Percentiles rank a stretch among this genome's conserved stretches.
These are phyloP conservation scores for Pseudonitzschia pungens DNA, from an alignment of 108 stramenopile species.

Conservation along the genomic window DNA sequence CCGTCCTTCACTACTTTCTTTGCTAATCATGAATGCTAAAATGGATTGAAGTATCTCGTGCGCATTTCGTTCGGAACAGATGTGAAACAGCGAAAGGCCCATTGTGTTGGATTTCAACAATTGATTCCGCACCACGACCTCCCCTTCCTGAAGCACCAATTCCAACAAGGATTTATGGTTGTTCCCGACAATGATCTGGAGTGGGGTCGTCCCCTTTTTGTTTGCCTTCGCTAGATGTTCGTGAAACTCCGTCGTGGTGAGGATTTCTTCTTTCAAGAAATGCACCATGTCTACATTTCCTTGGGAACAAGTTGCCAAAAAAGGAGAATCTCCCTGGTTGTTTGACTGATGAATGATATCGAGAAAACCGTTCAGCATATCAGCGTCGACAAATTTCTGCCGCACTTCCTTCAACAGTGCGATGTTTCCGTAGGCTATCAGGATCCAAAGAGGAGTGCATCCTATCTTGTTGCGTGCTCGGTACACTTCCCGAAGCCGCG, in stretches of 20 bases:
- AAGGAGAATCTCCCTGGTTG: constrained; percentile 11
- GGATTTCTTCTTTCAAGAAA: constrained; percentile 10
- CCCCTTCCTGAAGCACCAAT: not conserved
- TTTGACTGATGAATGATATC: not conserved
- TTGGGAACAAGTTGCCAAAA: constrained; percentile 20
- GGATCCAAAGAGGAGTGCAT: constrained; percentile 18
- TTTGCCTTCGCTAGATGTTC: not conserved
- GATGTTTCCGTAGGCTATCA: constrained; percentile 15
- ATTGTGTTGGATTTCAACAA: not conserved
- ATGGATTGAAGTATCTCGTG: constrained; percentile 1
- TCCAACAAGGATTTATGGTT: not conserved
- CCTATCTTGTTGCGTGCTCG: constrained; percentile 11
- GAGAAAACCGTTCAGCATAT: not conserved
- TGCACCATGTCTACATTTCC: constrained; percentile 15
- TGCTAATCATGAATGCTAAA: not conserved
- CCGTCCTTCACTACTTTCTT: not conserved
- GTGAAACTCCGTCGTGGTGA: not conserved
- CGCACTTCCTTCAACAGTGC: constrained; percentile 5
- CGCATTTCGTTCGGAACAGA: constrained; percentile 21
- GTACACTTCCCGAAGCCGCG: not conserved
- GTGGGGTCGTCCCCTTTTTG: constrained; percentile 17
- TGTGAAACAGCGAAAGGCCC: constrained; percentile 15
- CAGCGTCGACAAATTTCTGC: not conserved
- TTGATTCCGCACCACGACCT: not conserved
- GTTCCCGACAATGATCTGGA: constrained; percentile 15